Evolutionary conservation across 495 filamentous ascomycete genomes (phyloP), one percentile per base, ranked within the genome.

Genomic region (Penicillium cataractarum): DNA sequence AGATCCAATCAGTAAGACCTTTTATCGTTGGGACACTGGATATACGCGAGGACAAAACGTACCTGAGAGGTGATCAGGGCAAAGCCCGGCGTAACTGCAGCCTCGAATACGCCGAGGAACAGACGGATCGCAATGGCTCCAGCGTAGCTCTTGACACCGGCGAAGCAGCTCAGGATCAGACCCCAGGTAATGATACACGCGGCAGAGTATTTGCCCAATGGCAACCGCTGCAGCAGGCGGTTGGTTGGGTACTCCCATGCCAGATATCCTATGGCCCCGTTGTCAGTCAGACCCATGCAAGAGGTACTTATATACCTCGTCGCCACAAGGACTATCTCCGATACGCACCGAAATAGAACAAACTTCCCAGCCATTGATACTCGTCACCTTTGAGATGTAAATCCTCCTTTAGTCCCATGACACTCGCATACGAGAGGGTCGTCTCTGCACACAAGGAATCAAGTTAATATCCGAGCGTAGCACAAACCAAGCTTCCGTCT

Each of bases 161-260:
- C 85, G 62, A 85, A 80, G 65, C 80, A 83, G 63, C 78, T 77
- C 2, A 88, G 74, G 27, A 85, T 77, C 0, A 78, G 54, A 19
- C 86, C 86, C 86, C 86, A 89, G 54, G 83, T 75, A 46, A 89
- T 71, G 32, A 86, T 81, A 59, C 82, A 85, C 29, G 79, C 74
- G 0, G 80, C 80, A 0, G 84, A 84, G 62, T 86, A 88, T 64
- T 87, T 88, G 6, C 83, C 85, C 10, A 88, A 66, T 4, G 86
- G 86, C 1, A 87, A 68, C 3, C 79, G 78, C 63, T 87, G 84
- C 15, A 88, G 80, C 9, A 90, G 79, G 33, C 82, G 78, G 52
- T 83, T 86, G 31, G 86, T 87, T 2, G 85, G 86, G 66, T 86
- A 89, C 66, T 89, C 86, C 79, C 82, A 87, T 10, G 80, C 79